Evolutionary conservation across 805 yeast genomes (phyloP).

Genomic region (Phaffomyces antillensis): DNA sequence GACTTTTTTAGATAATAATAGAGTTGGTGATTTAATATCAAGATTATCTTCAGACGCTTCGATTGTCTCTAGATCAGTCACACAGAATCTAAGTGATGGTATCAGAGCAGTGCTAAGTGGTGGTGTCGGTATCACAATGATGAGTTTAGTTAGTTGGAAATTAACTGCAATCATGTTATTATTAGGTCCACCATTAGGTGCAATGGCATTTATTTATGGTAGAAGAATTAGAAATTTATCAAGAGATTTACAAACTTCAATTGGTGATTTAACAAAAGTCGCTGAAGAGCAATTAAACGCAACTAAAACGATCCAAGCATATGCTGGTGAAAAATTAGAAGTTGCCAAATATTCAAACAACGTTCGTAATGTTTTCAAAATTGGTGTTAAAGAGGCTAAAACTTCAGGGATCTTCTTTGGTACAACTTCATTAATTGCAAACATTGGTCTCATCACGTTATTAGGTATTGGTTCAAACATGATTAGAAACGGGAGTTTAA

Average conservation of each 20-base stretch:
- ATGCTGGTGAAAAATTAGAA: slow-evolving; percentile 77
- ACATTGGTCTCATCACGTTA: slow-evolving; percentile 68
- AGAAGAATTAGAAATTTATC: slow-evolving; percentile 67
- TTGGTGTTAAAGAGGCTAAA: slow-evolving; percentile 74
- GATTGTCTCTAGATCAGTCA: slow-evolving; percentile 76
- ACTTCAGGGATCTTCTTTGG: slow-evolving; percentile 73
- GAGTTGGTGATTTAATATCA: slow-evolving; percentile 88
- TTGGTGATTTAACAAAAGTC: slow-evolving; percentile 82
- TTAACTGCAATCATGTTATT: slow-evolving; percentile 75
- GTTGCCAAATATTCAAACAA: slow-evolving; percentile 68
- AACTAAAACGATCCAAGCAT: slow-evolving; percentile 80
- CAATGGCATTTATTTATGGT: slow-evolving; percentile 80
- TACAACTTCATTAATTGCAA: slow-evolving; percentile 78
- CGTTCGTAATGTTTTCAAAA: slow-evolving; percentile 54
- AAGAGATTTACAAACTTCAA: slow-evolving; percentile 69
- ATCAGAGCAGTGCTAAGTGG: slow-evolving; percentile 77
- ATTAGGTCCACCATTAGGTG: slow-evolving; percentile 75
- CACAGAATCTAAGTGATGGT: slow-evolving; percentile 91
- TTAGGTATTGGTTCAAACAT: slow-evolving; percentile 75
- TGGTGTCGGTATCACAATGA: slow-evolving; percentile 82
- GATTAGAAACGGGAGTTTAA: slow-evolving; percentile 67
- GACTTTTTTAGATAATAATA: slow-evolving; percentile 80
- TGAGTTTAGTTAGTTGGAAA: slow-evolving; percentile 80
- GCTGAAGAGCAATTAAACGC: slow-evolving; percentile 89
- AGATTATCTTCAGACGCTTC: slow-evolving; percentile 85